phyloP scores from a whole-genome alignment of 257 asterid species.

The Fraxinus americana region DNA sequence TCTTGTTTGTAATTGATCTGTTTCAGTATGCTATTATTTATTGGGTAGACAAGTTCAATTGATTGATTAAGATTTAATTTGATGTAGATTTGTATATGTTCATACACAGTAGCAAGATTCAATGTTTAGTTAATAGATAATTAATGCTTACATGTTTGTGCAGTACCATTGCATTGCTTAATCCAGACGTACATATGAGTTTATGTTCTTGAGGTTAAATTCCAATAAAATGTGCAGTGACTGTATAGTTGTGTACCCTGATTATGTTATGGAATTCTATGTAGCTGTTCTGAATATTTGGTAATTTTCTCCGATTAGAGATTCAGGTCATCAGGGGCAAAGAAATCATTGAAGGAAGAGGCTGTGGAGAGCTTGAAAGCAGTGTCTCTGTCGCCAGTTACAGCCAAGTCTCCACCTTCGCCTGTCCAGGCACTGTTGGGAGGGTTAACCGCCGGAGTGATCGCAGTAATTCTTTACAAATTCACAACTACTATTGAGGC shows the following conservation, averaged over 20 bases:
- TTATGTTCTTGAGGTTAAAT: conserved; percentile 3
- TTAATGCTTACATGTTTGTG: background rate
- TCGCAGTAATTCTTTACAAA: conserved; percentile 72
- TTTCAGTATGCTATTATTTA: background rate
- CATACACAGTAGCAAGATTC: background rate
- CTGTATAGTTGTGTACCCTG: background rate
- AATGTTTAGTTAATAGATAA: background rate
- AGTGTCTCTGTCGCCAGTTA: conserved; percentile 51
- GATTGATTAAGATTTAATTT: background rate
- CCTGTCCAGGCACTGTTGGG: conserved; percentile 84
- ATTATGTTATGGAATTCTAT: background rate
- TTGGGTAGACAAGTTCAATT: background rate
- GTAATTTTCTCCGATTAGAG: conserved; percentile 41
- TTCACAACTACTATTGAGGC: conserved; percentile 77
- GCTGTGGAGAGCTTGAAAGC: conserved; percentile 73
- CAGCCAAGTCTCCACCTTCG: conserved; percentile 62
- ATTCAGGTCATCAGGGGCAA: conserved; percentile 72
- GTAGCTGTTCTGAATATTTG: conserved; percentile 15
- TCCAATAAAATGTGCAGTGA: background rate
- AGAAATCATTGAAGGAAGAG: conserved; percentile 69
- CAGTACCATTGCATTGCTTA: background rate
- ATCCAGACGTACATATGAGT: too few species aligned
- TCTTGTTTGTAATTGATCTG: background rate
- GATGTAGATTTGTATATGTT: background rate
- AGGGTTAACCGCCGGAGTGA: conserved; percentile 72